Evolutionary conservation across 768 basidiomycete genomes (phyloP).

Genomic region (Rhizopogon rudus): DNA sequence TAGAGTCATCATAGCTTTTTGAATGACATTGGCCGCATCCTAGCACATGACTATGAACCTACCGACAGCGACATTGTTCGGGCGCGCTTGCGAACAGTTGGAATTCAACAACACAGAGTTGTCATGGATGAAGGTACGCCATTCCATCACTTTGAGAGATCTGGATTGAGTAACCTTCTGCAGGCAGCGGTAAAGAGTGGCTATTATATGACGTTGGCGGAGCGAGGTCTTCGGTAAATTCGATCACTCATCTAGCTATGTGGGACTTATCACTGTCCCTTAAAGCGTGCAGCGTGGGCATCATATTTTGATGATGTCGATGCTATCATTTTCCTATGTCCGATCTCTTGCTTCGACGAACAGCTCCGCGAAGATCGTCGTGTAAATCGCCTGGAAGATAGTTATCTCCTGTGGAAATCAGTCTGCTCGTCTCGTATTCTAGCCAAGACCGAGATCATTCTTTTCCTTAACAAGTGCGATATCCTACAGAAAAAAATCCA

Average conservation of each 20-base stretch:
- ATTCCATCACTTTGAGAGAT: not conserved
- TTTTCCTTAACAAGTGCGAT: conserved; percentile 69
- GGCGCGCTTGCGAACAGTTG: conserved; percentile 72
- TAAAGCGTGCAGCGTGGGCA: conserved; percentile 69
- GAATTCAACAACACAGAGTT: conserved; percentile 72
- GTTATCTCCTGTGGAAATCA: conserved; percentile 70
- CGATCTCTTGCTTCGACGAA: conserved; percentile 81
- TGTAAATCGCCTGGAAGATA: conserved; percentile 76
- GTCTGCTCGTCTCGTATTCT: conserved; percentile 67
- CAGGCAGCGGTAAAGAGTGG: conserved; percentile 70
- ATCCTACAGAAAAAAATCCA: conserved; percentile 68
- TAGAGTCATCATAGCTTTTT: conserved; percentile 49
- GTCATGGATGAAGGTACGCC: conserved; percentile 57
- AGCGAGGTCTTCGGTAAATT: conserved; percentile 55
- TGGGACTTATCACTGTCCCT: conserved; percentile 5
- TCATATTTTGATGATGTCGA: conserved; percentile 81
- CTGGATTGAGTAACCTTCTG: not conserved
- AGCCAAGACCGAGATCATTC: conserved; percentile 44
- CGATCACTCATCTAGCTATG: not conserved
- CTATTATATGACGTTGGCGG: conserved; percentile 80
- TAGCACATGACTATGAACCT: conserved; percentile 57
- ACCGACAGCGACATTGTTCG: conserved; percentile 75
- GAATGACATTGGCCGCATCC: conserved; percentile 63
- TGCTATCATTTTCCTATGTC: conserved; percentile 74
- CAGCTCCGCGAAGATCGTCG: conserved; percentile 62